phyloP scores from a whole-genome alignment of 495 filamentous ascomycete genomes.

The Penicillium arizonense region DNA sequence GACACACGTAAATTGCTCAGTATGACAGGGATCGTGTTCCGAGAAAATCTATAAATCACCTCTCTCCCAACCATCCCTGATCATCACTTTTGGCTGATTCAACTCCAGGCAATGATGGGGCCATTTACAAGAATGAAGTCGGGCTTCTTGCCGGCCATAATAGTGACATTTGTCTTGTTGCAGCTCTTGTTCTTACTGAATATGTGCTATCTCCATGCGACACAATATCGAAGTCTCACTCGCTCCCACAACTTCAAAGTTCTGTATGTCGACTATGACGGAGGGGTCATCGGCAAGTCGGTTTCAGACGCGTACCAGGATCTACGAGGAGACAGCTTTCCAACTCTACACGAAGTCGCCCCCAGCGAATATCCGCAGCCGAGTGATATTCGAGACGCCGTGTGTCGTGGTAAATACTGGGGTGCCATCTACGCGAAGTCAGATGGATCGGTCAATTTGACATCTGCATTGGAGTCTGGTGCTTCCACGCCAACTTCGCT shows the following conservation, averaged over 20 bases:
- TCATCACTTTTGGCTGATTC: background rate
- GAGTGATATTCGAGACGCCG: conserved; percentile 22
- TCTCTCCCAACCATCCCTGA: background rate
- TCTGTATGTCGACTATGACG: conserved; percentile 46
- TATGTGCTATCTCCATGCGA: conserved; percentile 8
- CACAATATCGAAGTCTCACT: background rate
- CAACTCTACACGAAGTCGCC: conserved; percentile 24
- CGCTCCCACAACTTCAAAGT: conserved; percentile 23
- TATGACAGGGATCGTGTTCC: background rate
- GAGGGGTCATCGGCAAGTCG: conserved; percentile 36
- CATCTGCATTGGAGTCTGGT: conserved; percentile 4
- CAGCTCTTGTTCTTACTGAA: conserved; percentile 1
- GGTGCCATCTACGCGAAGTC: conserved; percentile 31
- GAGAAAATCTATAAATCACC: background rate
- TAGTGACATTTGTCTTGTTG: background rate
- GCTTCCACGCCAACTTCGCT: conserved; percentile 23
- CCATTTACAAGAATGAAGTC: background rate
- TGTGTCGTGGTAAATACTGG: conserved; percentile 40
- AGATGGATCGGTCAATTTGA: conserved; percentile 19
- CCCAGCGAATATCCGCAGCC: conserved; percentile 16
- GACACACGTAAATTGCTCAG: background rate
- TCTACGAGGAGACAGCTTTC: conserved; percentile 29
- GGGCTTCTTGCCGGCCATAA: background rate
- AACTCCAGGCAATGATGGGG: background rate
- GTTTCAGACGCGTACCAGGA: conserved; percentile 33